Percentiles rank a stretch among this genome's conserved stretches.
phyloP scores from a whole-genome alignment of 805 yeast species.

The Cyberlindnera maritima region DNA sequence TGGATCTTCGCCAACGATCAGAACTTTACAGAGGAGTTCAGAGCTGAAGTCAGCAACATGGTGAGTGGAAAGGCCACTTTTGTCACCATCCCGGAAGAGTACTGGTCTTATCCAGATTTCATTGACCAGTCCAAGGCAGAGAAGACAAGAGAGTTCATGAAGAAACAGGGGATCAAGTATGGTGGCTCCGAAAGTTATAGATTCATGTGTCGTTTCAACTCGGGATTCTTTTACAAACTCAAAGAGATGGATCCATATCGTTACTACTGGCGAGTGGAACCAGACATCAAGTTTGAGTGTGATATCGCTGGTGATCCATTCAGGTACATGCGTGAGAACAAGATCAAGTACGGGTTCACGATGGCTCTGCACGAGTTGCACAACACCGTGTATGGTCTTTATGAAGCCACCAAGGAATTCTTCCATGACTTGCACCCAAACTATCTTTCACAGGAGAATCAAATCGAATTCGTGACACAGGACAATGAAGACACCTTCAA shows the following conservation, averaged over 20 bases:
- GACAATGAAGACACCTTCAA: conserved; percentile 67
- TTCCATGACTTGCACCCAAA: conserved; percentile 43
- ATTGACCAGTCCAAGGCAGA: conserved; percentile 51
- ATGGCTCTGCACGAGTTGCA: conserved; percentile 61
- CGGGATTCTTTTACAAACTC: conserved; percentile 60
- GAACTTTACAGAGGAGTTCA: conserved; percentile 56
- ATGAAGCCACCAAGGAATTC: conserved; percentile 53
- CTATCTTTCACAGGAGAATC: conserved; percentile 46
- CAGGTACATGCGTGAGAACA: conserved; percentile 49
- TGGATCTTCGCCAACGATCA: conserved; percentile 76
- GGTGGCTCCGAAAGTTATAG: conserved; percentile 65
- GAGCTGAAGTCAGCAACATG: conserved; percentile 38
- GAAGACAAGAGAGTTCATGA: conserved; percentile 41
- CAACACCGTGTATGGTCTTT: conserved; percentile 60
- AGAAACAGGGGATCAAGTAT: conserved; percentile 45
- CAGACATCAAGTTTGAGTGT: conserved; percentile 59
- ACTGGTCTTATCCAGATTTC: conserved; percentile 67
- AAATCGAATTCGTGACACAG: conserved; percentile 59
- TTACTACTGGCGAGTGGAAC: conserved; percentile 79
- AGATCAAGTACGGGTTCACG: conserved; percentile 65
- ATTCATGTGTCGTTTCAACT: conserved; percentile 56
- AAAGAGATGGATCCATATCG: conserved; percentile 55
- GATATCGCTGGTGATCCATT: conserved; percentile 65
- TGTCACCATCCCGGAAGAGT: conserved; percentile 54
- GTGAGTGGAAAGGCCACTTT: conserved; percentile 59